Evolutionary conservation across 1,284 basidiomycete genomes (phyloP), one percentile per base, ranked within the genome.

Genomic region (Phellopilus nigrolimitatus): DNA sequence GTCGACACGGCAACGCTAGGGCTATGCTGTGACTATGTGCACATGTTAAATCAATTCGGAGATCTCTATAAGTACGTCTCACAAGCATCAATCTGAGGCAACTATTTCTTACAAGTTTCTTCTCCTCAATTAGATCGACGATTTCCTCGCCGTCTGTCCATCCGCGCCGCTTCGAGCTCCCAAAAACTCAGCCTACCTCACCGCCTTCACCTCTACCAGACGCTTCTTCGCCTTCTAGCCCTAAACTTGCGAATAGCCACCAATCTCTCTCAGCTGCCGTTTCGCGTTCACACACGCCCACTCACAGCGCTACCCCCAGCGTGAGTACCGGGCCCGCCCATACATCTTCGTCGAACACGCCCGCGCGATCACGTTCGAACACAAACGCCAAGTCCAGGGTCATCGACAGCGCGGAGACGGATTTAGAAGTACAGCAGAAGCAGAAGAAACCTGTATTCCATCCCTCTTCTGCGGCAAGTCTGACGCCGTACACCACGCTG

Each of bases 21-120:
- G 57, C 74, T 95, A 17, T 94, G 91, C 60, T 92, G 86, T 59
- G 94, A 97, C 61, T 98, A 95, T 62, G 75, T 97, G 15, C 81
- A 85, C 47, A 91, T 93, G 72, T 78, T 97, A 47, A 85, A 86
- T 57, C 82, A 88, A 4, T 94, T 98, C 60, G 83, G 87, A 24
- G 79, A 84, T 4, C 68, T 97, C 17, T 98, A 95, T 71, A 82
- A 79, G 89, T 89, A 64, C 38, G 75, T 54, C 42, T 9, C n/a
- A 15, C 3, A 5, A 10, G 62, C 28, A 39, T 8, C 5, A 17
- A 12, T 28, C 19, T 15, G 4, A 13, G 21, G 25, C 38, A 21
- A n/a, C n/a, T 36, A 3, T 31, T 42, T 12, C 31, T 49, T 17
- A 49, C 38, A 17, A 37, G 15, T 5, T 10, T 13, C 34, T 37